A percentile compares a stretch with the other conserved stretches of the same genome.
Evolutionary conservation across 2,329 filamentous ascomycete genomes (phyloP).

Genomic region (Sporothrix protearum): DNA sequence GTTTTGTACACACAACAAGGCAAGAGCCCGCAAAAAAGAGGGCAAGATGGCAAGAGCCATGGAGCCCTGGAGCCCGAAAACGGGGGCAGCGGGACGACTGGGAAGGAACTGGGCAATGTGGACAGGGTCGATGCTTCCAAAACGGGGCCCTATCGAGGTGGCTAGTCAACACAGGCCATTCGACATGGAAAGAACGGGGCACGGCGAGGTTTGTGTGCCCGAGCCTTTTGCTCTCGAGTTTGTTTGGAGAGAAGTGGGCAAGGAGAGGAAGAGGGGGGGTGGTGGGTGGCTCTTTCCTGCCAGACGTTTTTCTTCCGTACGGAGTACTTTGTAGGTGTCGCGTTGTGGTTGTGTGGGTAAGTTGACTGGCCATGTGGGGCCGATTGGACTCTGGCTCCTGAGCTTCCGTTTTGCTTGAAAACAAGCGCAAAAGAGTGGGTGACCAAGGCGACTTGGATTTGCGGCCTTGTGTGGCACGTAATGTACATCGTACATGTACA

Average conservation of each 20-base stretch:
- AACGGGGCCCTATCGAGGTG: conserved; percentile 10
- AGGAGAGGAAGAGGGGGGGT: background rate
- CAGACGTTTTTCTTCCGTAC: background rate
- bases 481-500: too few species aligned
- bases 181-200: background rate
- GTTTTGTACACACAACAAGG: background rate
- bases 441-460: background rate
- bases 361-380: conserved; percentile 9
- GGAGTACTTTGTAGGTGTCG: conserved; percentile 21
- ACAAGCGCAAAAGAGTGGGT: background rate
- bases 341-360: conserved; percentile 23
- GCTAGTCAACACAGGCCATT: background rate
- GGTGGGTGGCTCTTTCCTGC: conserved; percentile 15
- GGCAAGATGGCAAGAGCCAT: background rate
- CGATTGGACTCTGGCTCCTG: background rate
- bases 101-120: conserved; percentile 1
- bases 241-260: background rate
- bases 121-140: conserved; percentile 1
- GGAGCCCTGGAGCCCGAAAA: background rate
- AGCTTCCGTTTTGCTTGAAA: background rate
- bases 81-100: background rate
- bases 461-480: background rate
- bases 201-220: conserved; percentile 5
- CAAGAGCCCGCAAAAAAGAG: background rate
- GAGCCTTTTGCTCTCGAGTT: background rate